Conservation (phyloP, 2,329 filamentous ascomycete species). For the Fusarium albosuccineum region DNA sequence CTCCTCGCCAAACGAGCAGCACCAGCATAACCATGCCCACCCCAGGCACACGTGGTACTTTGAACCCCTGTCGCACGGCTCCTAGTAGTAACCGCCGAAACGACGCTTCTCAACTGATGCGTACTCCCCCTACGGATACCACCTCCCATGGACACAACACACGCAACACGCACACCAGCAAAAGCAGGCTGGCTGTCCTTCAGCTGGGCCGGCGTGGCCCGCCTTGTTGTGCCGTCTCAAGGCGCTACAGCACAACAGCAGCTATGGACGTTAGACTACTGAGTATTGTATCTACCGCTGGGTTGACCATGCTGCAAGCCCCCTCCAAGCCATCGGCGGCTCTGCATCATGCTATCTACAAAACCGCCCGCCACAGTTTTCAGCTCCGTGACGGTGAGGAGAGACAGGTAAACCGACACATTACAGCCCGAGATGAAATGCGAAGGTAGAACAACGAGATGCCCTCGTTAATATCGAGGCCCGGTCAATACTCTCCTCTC, state of each 20-base stretch:
- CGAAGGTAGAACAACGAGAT: no score
- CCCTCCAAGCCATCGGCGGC: conserved; percentile 5
- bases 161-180: conserved; percentile 2
- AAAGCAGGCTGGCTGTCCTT: background rate
- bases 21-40: background rate
- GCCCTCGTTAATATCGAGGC: background rate
- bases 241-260: no score
- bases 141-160: no score
- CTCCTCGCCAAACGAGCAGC: background rate
- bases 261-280: no score
- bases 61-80: background rate
- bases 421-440: no score
- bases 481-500: background rate
- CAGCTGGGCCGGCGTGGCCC: background rate
- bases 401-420: background rate
- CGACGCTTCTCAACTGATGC: background rate
- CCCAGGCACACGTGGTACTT: background rate
- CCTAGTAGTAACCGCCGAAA: background rate
- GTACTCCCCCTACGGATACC: background rate
- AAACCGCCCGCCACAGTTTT: background rate
- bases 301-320: background rate
- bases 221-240: no score
- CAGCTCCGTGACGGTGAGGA: conserved; percentile 7
- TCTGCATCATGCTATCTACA: conserved; percentile 2
- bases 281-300: no score